Base-by-base conservation (phyloP, 352 stramenopile genomes). In the Pythium volutum region DNA sequence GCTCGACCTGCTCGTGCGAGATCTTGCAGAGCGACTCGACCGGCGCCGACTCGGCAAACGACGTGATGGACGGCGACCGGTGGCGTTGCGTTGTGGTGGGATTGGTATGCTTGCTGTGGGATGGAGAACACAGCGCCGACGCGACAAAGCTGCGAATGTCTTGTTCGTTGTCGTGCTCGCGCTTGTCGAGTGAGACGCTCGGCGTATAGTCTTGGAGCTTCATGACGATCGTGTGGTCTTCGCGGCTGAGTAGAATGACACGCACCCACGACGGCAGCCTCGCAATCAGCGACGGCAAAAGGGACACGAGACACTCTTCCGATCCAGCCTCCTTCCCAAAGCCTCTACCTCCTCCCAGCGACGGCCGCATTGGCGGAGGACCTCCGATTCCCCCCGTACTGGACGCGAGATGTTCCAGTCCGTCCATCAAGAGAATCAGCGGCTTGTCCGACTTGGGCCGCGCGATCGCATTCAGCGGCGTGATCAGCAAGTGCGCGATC, bases 261-360 rank as follows among this genome's bases (percentile, higher is more conserved):
- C 82, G 79, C 1, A 91, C 82, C 82, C 82, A 91, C 26, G 74
- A 71, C 16, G 82, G 82, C 34, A 91, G 66, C 0, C 73, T 75
- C 20, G 74, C 56, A 18, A 87, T 64, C 0, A 89, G 64, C 14
- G 71, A 71, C 11, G 78, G 75, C 10, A 91, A 59, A 52, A 77
- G 68, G 7, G 80, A 73, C n/a, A 91, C 78, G 4, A 91, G 42
- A 29, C 78, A 89, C 18, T 87, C 80, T 11, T 87, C 67, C 29
- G 64, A 56, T 1, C 43, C 65, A 7, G 23, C 20, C 1, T 42
- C 39, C 4, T 20, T 29, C 10, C 39, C 39, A 43, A 12, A 12
- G 18, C 12, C 27, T 18, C 26, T 18, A 18, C 51, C 16, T 48
- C 62, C 20, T 51, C 67, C 42, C 7, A 75, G 34, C 7, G 41